Evolutionary conservation across 208 protist species (phyloP), one percentile per base, ranked within the genome.

Genomic region (Acanthamoeba triangularis): DNA sequence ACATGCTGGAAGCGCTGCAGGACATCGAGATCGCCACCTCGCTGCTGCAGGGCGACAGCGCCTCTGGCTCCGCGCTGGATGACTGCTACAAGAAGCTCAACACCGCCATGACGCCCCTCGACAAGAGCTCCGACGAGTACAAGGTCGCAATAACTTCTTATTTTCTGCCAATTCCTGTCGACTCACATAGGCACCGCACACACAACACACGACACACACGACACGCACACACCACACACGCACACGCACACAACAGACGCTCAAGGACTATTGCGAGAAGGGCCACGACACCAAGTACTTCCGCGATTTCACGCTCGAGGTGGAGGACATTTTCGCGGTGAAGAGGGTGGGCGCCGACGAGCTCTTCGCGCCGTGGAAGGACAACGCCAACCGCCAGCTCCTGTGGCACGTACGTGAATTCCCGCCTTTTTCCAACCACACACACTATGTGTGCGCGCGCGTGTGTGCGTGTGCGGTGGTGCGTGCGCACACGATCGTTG

Each of bases 311-410:
- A 52, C 28, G n/a, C 41, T 96, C n/a, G 61, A 61, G 44, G 54
- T 97, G 28, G 35, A 82, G 67, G 96, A 97, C 85, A 95, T 97
- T 49, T 97, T 97, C 88, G 78, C 82, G 37, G 85, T 97, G 35
- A 74, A 97, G 44, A 37, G 72, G 3, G 52, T 33, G 30, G 72
- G 69, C 30, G 78, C 35, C n/a, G 41, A 61, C n/a, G 52, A 87
- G 47, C 59, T n/a, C 44, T 95, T 90, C n/a, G 30, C 59, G 20
- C 37, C 56, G 65, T 90, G 49, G 44, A 59, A 52, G 65, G 52
- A 87, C 44, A n/a, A 61, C 16, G 28, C 37, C 59, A 88, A 88
- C 72, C 93, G 78, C 35, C 61, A 87, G 63, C 87, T 95, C 33
- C 56, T 97, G 25, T 97, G 74, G 56, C 82, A 90, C 47, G 76